A percentile compares a stretch with the other conserved stretches of the same genome.
Evolutionary conservation across 495 filamentous ascomycete genomes (phyloP).

Genomic region (Aspergillus conjunctus): DNA sequence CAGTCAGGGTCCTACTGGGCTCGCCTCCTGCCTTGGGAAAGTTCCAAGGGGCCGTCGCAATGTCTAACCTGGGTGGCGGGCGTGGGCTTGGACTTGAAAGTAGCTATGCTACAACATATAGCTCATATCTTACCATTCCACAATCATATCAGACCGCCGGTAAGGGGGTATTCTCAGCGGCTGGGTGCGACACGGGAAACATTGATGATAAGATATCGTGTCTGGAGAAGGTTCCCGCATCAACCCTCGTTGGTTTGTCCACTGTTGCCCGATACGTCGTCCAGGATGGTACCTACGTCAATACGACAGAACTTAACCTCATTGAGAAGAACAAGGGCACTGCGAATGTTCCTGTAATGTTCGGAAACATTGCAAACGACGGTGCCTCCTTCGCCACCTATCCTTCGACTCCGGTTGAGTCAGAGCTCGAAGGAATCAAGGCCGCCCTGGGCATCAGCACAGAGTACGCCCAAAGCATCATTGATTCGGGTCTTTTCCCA

Average conservation of each 20-base stretch:
- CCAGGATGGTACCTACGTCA: slow-evolving; percentile 47
- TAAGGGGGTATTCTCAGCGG: slow-evolving; percentile 37
- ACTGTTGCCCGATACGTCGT: slow-evolving; percentile 48
- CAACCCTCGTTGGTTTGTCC: slow-evolving; percentile 28
- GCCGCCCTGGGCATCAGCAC: slow-evolving; percentile 37
- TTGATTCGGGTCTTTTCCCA: slow-evolving; percentile 45
- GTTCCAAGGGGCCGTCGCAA: slow-evolving; percentile 43
- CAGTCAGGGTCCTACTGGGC: slow-evolving; percentile 23
- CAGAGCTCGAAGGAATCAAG: slow-evolving; percentile 35
- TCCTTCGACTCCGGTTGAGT: slow-evolving; percentile 34
- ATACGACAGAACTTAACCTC: slow-evolving; percentile 40
- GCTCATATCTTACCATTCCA: slow-evolving; percentile 40
- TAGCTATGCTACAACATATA: slow-evolving; percentile 44
- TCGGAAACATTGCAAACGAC: slow-evolving; percentile 43
- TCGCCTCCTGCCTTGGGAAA: slow-evolving; percentile 37
- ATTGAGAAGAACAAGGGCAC: slow-evolving; percentile 31
- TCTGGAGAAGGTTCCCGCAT: slow-evolving; percentile 36
- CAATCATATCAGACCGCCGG: slow-evolving; percentile 41
- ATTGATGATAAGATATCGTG: slow-evolving; percentile 42
- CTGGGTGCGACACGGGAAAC: slow-evolving; percentile 36
- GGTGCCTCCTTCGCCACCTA: slow-evolving; percentile 45
- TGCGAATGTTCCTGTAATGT: slow-evolving; percentile 45
- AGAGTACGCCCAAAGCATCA: slow-evolving; percentile 38
- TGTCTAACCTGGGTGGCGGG: slow-evolving; percentile 46
- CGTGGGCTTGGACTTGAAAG: slow-evolving; percentile 34